Percentiles rank a stretch among this genome's conserved stretches.
These are phyloP conservation scores for Penicillium nordicum DNA, from an alignment of 2,329 filamentous ascomycete species.

Conservation along the genomic window DNA sequence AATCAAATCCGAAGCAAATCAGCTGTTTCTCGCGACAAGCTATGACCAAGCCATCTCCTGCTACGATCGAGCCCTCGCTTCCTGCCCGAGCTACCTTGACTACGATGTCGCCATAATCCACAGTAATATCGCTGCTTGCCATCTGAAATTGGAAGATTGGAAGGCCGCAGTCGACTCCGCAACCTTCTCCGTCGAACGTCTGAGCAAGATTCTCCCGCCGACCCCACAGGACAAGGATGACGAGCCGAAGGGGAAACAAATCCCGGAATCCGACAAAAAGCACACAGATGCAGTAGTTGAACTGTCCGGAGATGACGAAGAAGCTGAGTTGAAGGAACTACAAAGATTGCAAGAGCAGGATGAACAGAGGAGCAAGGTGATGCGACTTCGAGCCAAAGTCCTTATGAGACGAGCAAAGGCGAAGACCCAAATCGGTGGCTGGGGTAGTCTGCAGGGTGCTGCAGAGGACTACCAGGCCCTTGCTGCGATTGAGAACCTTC, in stretches of 20 bases:
- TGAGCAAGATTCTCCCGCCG: conserved; percentile 60
- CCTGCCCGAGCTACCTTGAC: conserved; percentile 79
- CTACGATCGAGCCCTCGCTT: conserved; percentile 75
- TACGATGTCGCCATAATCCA: conserved; percentile 84
- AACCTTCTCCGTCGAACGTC: conserved; percentile 65
- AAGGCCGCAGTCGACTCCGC: conserved; percentile 75
- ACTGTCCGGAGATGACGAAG: conserved; percentile 43
- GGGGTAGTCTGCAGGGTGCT: conserved; percentile 75
- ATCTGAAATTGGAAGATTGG: conserved; percentile 82
- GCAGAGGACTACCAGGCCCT: conserved; percentile 75
- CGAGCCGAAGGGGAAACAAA: conserved; percentile 16
- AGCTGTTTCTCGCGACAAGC: conserved; percentile 68
- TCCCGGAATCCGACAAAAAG: conserved; percentile 6
- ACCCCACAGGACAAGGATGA: conserved; percentile 27
- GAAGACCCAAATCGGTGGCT: conserved; percentile 67
- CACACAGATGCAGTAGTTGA: conserved; percentile 46
- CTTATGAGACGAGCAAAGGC: conserved; percentile 76
- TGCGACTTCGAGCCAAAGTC: conserved; percentile 76
- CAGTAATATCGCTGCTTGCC: conserved; percentile 85
- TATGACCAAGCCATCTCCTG: conserved; percentile 75
- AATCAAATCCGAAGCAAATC: conserved; percentile 73
- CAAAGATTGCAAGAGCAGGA: conserved; percentile 44
- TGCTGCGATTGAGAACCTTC: conserved; percentile 58
- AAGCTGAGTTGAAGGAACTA: conserved; percentile 43
- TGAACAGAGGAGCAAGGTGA: conserved; percentile 60